These are phyloP conservation scores for Dittrichia graveolens DNA, from an alignment of 129 eudicot genomes.

Conservation along the genomic window DNA sequence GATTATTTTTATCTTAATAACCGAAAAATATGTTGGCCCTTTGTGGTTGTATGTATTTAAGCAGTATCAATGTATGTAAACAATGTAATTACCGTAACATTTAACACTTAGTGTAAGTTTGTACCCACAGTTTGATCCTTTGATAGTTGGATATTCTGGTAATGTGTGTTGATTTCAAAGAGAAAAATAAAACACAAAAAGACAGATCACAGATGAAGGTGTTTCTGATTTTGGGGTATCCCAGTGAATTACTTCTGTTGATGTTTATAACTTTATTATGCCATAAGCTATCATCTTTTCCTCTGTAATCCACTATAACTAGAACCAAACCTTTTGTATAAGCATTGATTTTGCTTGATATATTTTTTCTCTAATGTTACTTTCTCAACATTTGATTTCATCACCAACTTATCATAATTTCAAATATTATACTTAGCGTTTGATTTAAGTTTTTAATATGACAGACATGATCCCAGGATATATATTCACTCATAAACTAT, in stretches of 20 bases:
- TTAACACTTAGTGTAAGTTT: conserved; percentile 9
- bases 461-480: too few species aligned
- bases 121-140: conserved; percentile 13
- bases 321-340: too few species aligned
- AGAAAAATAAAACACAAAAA: conserved; percentile 28
- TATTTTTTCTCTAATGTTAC: too few species aligned
- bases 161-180: conserved; percentile 43
- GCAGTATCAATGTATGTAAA: conserved; percentile 24
- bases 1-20: not conserved
- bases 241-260: not conserved
- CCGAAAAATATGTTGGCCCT: conserved; percentile 18
- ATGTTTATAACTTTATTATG: too few species aligned
- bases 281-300: too few species aligned
- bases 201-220: conserved; percentile 14
- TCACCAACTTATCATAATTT: too few species aligned
- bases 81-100: conserved; percentile 39
- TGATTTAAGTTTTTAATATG: too few species aligned
- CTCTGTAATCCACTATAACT: too few species aligned
- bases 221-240: conserved; percentile 2
- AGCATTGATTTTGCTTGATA: too few species aligned
- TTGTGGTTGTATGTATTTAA: conserved; percentile 25
- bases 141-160: conserved; percentile 29
- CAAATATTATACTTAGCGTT: too few species aligned
- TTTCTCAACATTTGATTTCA: too few species aligned
- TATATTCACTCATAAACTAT: too few species aligned